Conservation (phyloP, 257 asterid genomes). For the Orobanche coerulescens region DNA sequence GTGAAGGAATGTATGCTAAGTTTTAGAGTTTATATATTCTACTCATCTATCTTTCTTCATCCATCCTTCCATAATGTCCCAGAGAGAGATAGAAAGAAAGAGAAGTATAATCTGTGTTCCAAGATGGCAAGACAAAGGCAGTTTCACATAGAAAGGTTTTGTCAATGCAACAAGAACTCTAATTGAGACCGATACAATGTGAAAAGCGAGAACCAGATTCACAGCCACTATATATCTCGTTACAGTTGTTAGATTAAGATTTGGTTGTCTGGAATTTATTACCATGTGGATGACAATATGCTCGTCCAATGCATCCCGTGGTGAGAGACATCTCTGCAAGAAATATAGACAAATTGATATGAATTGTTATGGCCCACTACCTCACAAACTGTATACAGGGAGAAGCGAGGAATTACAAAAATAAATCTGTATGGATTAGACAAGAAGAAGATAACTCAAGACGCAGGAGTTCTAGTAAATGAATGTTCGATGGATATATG, state of each 20-base stretch:
- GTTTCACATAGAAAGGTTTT: neutral
- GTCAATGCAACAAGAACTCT: neutral
- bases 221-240: neutral
- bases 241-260: conserved; percentile 8
- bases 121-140: neutral
- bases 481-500: too few relatives aligned
- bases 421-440: neutral
- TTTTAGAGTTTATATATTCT: neutral
- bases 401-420: neutral
- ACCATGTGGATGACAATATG: conserved; percentile 89
- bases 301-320: conserved; percentile 84
- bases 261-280: conserved; percentile 24
- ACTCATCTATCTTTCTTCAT: neutral
- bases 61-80: neutral
- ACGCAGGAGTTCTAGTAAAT: neutral
- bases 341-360: conserved; percentile 10
- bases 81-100: neutral
- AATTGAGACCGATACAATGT: neutral
- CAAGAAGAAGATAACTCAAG: neutral
- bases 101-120: neutral
- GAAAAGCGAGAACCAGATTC: neutral
- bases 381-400: conserved; percentile 1
- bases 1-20: neutral
- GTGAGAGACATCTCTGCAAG: conserved; percentile 80
- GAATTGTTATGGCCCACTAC: neutral